A percentile compares a stretch with the other conserved stretches of the same genome.
phyloP scores from a whole-genome alignment of 108 stramenopile species.

The Pseudonitzschia pungens region DNA sequence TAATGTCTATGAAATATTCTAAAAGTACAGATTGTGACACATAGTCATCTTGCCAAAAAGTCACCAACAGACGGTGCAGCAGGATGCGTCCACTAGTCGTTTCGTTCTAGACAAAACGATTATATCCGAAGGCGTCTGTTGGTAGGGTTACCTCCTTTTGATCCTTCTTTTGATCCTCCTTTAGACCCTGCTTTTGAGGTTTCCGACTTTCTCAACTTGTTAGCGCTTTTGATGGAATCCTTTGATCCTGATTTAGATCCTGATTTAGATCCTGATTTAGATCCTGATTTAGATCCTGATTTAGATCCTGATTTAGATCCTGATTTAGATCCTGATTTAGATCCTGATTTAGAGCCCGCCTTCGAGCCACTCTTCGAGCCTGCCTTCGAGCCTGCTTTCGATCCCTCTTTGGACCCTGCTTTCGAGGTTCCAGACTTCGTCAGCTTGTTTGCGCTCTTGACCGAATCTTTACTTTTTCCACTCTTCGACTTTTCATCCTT shows the following conservation, averaged over 20 bases:
- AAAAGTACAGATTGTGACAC: too few species aligned
- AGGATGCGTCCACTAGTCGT: not conserved
- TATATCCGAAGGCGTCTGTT: conserved; percentile 5
- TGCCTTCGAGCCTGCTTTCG: not conserved
- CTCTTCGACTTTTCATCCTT: conserved; percentile 3
- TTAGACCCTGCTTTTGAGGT: not conserved
- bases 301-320: conserved; percentile 9
- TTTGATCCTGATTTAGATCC: not conserved
- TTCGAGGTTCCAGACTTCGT: not conserved
- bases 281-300: conserved; percentile 2
- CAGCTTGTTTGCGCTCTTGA: conserved; percentile 2
- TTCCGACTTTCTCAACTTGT: not conserved
- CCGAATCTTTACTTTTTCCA: conserved; percentile 6
- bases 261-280: not conserved
- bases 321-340: not conserved
- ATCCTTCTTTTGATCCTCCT: not conserved
- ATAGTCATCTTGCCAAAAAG: not conserved
- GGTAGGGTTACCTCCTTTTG: too few species aligned
- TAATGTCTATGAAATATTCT: too few species aligned
- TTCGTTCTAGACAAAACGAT: not conserved
- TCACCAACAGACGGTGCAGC: not conserved
- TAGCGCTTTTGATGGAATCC: not conserved
- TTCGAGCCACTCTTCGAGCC: not conserved
- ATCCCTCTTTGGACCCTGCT: conserved; percentile 11
- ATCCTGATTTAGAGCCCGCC: not conserved